Conservation (phyloP, 2,329 filamentous ascomycete genomes). For the Coccinonectria pachysandricola region DNA sequence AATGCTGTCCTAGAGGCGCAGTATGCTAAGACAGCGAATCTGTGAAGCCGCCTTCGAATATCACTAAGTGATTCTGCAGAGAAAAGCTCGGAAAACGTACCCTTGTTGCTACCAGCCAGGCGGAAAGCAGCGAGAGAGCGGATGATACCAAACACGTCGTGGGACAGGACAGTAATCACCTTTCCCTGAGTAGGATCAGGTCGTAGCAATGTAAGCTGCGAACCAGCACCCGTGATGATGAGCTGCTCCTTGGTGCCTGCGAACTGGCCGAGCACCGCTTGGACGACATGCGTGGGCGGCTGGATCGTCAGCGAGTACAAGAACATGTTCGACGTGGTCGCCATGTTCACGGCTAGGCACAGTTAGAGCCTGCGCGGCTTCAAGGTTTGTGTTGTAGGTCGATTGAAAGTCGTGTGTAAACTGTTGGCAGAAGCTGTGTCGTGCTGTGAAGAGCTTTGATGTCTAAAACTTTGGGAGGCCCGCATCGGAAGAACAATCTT, state of each 20-base stretch:
- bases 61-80: slow-evolving; percentile 58
- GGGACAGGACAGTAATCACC: slow-evolving; percentile 74
- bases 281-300: slow-evolving; percentile 76
- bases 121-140: slow-evolving; percentile 80
- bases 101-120: slow-evolving; percentile 88
- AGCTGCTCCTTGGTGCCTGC: slow-evolving; percentile 95
- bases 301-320: slow-evolving; percentile 96
- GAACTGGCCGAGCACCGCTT: slow-evolving; percentile 91
- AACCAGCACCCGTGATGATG: slow-evolving; percentile 88
- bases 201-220: slow-evolving; percentile 76
- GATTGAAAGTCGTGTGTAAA: slow-evolving; percentile 17
- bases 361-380: slow-evolving; percentile 41
- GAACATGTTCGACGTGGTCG: slow-evolving; percentile 97
- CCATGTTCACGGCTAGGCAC: slow-evolving; percentile 57
- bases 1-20: slow-evolving; percentile 7
- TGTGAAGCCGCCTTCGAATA: slow-evolving; percentile 22
- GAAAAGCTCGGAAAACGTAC: slow-evolving; percentile 51
- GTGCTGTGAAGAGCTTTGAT: slow-evolving; percentile 18
- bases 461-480: slow-evolving; percentile 23
- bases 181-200: slow-evolving; percentile 80
- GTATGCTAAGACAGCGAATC: slow-evolving; percentile 9
- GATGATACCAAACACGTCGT: slow-evolving; percentile 95
- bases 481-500: slow-evolving; percentile 26
- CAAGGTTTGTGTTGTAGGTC: slow-evolving; percentile 17
- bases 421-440: slow-evolving; percentile 11